Evolutionary conservation across 495 filamentous ascomycete genomes (phyloP).

Genomic region (Mytilinidion resinicola): DNA sequence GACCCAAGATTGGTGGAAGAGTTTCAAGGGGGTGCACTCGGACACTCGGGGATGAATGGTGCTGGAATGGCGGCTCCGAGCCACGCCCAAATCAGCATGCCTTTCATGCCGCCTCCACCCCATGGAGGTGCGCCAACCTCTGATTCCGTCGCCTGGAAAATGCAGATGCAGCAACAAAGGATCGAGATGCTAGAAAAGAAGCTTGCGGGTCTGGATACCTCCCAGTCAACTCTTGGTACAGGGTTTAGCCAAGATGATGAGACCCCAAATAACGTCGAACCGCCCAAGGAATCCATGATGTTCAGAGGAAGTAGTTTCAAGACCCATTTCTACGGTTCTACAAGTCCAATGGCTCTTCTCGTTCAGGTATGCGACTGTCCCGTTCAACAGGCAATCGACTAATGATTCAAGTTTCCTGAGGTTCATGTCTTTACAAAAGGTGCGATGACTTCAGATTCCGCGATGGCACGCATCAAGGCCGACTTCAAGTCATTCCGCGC

Average conservation of each 20-base stretch:
- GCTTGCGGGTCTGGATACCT: not conserved
- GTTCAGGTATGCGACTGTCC: conserved; percentile 38
- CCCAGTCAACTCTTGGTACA: too few relatives aligned
- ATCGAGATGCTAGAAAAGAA: conserved; percentile 19
- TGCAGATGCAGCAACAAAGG: conserved; percentile 18
- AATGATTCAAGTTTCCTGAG: conserved; percentile 42
- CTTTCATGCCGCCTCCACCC: too few relatives aligned
- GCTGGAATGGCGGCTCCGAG: not conserved
- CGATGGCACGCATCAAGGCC: conserved; percentile 38
- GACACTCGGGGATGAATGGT: not conserved
- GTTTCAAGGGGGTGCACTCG: not conserved
- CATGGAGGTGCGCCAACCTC: not conserved
- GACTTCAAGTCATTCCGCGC: conserved; percentile 32
- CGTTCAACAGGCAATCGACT: conserved; percentile 8
- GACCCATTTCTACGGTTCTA: conserved; percentile 47
- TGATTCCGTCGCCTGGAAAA: conserved; percentile 18
- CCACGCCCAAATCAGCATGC: not conserved
- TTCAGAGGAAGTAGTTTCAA: conserved; percentile 47
- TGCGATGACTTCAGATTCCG: conserved; percentile 32
- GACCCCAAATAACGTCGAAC: not conserved
- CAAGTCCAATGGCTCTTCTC: conserved; percentile 41
- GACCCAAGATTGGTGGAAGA: conserved; percentile 21
- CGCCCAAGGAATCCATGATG: conserved; percentile 29
- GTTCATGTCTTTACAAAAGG: conserved; percentile 42
- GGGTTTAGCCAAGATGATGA: not conserved